Base-by-base conservation (phyloP, 208 protist genomes). In the Lotmaria passim region DNA sequence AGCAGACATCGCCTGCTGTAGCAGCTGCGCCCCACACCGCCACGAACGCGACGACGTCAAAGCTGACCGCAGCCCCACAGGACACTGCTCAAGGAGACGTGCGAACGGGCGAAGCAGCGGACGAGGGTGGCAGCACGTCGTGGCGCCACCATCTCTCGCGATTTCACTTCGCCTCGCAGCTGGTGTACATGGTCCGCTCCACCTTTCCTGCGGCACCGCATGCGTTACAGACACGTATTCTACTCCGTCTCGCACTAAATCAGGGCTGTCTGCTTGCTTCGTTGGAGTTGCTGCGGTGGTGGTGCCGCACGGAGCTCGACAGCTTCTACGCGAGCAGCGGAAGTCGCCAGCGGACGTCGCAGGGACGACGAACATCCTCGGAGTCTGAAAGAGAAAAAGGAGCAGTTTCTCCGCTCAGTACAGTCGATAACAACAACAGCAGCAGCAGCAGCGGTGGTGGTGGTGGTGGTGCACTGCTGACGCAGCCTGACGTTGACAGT, bases 161-260 rank as follows among this genome's bases (percentile, higher is more conserved):
- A 41, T 74, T 78, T 21, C 75, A 73, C 36, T 91, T 91, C 43
- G 82, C 82, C 24, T 65, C 73, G 12, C 86, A 92, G 55, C 53
- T 92, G 4, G 59, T 92, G 15, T 80, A 79, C 53, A 57, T 85
- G 7, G 61, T 88, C 2, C 67, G 81, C 21, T 60, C 71, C 30
- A 79, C 73, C 10, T 86, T 88, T 56, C 55, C 68, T 0, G 44
- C 58, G 1, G 70, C 69, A 15, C 34, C 77, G 7, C 63, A 57
- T 7, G 39, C 38, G 4, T 44, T 86, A 14, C 71, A 69, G 10
- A 62, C 77, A 0, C 73, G 87, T 5, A 78, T 83, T 19, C 47
- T 90, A n/a, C 52, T 93, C 0, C 82, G 87, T 19, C 58, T 90
- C 28, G 77, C 82, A 12, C 74, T 93, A 17, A 85, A 84, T 51